Conservation (phyloP, 352 stramenopile species). For the Phytophthora uliginosa region DNA sequence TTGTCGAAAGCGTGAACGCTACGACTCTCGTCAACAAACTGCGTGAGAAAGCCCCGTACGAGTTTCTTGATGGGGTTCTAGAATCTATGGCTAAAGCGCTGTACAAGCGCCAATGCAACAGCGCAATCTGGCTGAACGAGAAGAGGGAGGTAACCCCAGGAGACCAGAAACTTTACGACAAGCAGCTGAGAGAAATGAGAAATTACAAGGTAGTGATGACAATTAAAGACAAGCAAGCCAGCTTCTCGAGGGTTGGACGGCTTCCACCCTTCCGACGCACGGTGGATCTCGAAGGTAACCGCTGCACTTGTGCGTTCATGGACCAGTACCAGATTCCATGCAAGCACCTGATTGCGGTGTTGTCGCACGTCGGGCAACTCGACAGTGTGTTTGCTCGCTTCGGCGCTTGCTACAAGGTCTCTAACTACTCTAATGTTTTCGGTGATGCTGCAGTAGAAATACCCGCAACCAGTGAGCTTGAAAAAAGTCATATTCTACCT, state of each 20-base stretch:
- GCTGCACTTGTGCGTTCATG: not conserved
- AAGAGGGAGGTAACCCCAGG: no score
- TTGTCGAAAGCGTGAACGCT: no score
- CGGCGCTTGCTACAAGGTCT: not conserved
- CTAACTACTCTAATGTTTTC: not conserved
- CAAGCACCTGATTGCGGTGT: not conserved
- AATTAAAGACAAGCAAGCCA: no score
- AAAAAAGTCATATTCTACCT: not conserved
- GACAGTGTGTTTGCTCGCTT: not conserved
- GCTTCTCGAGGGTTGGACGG: not conserved
- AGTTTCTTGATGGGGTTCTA: no score
- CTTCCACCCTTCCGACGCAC: not conserved
- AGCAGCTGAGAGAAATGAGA: no score
- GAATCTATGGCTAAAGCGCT: no score
- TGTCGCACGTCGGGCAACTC: not conserved
- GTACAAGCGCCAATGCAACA: no score
- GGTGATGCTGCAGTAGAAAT: not conserved
- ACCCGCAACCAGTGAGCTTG: not conserved
- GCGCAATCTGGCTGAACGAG: no score
- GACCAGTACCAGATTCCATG: not conserved
- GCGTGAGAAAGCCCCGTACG: no score
- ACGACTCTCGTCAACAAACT: no score
- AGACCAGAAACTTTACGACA: no score
- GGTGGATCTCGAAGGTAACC: not conserved
- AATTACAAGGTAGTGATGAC: no score